Evolutionary conservation across 2,329 filamentous ascomycete species (phyloP).

Genomic region (Fusarium decemcellulare): DNA sequence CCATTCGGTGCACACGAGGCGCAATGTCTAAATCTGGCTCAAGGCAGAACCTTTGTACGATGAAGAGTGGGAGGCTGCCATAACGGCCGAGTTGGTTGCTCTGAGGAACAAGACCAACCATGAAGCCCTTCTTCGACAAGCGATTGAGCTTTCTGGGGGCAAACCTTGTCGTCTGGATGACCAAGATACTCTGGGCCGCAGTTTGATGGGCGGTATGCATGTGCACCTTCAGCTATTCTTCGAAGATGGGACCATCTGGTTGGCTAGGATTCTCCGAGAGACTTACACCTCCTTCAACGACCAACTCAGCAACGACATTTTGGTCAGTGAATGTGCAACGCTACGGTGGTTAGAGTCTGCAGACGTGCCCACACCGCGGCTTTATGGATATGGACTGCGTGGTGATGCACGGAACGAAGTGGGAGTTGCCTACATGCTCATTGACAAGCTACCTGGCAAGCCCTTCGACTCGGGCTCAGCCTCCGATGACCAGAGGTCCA

Average conservation of each 20-base stretch:
- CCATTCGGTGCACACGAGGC: background rate
- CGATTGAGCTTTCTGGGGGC: constrained; percentile 34
- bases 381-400: constrained; percentile 42
- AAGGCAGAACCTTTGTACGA: constrained; percentile 31
- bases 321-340: constrained; percentile 28
- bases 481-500: constrained; percentile 32
- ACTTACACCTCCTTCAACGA: constrained; percentile 16
- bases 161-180: constrained; percentile 22
- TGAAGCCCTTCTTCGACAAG: constrained; percentile 27
- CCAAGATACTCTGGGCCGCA: constrained; percentile 13
- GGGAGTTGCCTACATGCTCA: constrained; percentile 46
- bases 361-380: constrained; percentile 38
- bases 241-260: constrained; percentile 22
- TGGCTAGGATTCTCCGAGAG: constrained; percentile 22
- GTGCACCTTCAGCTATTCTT: constrained; percentile 25
- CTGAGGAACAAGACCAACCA: constrained; percentile 33
- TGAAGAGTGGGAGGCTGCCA: constrained; percentile 32
- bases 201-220: constrained; percentile 24
- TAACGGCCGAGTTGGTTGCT: constrained; percentile 32
- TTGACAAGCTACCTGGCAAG: constrained; percentile 42
- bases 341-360: constrained; percentile 44
- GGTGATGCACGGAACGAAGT: constrained; percentile 38
- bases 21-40: background rate
- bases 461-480: constrained; percentile 36
- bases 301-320: constrained; percentile 15